These are phyloP conservation scores for Colletotrichum abscissum DNA, from an alignment of 2,329 filamentous ascomycete genomes.

Conservation along the genomic window DNA sequence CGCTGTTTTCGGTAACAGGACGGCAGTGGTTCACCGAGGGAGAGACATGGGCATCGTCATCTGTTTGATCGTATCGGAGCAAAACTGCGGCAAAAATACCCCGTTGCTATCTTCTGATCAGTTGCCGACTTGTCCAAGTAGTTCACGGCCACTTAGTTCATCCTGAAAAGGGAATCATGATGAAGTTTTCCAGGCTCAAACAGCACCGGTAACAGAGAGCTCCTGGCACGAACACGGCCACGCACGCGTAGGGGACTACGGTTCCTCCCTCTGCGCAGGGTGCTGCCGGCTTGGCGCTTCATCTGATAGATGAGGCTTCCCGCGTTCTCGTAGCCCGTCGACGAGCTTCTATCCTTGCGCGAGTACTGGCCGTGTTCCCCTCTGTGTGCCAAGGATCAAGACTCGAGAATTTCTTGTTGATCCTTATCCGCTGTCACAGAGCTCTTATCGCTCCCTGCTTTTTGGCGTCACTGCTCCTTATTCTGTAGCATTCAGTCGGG, in stretches of 20 bases:
- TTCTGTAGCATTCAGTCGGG: conserved; percentile 15
- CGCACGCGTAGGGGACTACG: background rate
- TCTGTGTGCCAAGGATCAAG: conserved; percentile 15
- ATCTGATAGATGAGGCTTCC: conserved; percentile 28
- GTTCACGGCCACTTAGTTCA: too few relatives aligned
- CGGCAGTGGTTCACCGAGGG: background rate
- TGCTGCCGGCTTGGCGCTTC: conserved; percentile 33
- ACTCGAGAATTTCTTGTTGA: conserved; percentile 4
- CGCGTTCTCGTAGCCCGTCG: background rate
- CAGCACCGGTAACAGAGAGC: background rate
- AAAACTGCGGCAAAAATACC: background rate
- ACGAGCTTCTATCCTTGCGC: conserved; percentile 28
- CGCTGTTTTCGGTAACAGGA: background rate
- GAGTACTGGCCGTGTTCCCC: background rate
- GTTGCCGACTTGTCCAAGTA: background rate
- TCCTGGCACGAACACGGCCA: background rate
- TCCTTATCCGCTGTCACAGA: conserved; percentile 5
- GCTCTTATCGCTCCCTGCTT: conserved; percentile 2
- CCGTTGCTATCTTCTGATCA: background rate
- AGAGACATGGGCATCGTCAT: conserved; percentile 13
- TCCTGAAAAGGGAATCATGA: background rate
- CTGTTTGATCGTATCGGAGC: background rate
- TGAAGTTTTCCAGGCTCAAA: background rate
- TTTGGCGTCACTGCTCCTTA: conserved; percentile 12
- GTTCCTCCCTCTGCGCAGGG: conserved; percentile 33